Evolutionary conservation across 2,329 filamentous ascomycete species (phyloP).

Genomic region (Pseudocercospora fijiensis): DNA sequence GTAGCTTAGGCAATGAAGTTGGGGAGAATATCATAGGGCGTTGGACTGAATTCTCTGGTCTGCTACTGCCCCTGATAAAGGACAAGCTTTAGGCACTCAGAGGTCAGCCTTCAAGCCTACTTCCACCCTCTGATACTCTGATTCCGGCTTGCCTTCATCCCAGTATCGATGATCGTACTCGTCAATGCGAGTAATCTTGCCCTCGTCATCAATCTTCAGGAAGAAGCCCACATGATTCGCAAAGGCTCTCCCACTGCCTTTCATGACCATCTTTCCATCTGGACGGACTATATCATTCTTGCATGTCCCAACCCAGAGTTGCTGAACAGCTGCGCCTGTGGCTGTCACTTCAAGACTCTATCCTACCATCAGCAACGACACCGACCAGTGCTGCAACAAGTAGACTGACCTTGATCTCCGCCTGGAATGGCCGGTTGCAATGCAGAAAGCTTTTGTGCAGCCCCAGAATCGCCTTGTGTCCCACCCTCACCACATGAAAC

Average conservation of each 20-base stretch:
- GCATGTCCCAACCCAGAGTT: conserved; percentile 16
- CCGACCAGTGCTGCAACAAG: neutral
- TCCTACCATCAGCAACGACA: neutral
- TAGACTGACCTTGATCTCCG: conserved; percentile 12
- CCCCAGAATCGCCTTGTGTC: conserved; percentile 11
- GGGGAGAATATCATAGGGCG: too few relatives aligned
- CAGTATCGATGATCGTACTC: conserved; percentile 19
- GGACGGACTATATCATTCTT: conserved; percentile 18
- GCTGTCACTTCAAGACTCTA: conserved; percentile 9
- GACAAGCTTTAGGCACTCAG: neutral
- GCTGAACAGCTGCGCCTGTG: conserved; percentile 12
- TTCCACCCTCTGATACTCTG: conserved; percentile 3
- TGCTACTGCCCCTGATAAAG: neutral
- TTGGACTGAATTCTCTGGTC: too few relatives aligned
- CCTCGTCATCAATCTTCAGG: conserved; percentile 8
- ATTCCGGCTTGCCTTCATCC: conserved; percentile 15
- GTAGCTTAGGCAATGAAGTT: too few relatives aligned
- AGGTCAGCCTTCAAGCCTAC: neutral
- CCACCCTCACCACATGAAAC: conserved; percentile 10
- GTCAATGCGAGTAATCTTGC: conserved; percentile 16
- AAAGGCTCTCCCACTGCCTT: conserved; percentile 16
- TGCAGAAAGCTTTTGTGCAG: conserved; percentile 12
- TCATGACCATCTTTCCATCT: conserved; percentile 10
- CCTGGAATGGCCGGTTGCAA: conserved; percentile 16
- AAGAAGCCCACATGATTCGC: conserved; percentile 9